Conservation (phyloP, 306 rosid species). For the Prunus campanulata region DNA sequence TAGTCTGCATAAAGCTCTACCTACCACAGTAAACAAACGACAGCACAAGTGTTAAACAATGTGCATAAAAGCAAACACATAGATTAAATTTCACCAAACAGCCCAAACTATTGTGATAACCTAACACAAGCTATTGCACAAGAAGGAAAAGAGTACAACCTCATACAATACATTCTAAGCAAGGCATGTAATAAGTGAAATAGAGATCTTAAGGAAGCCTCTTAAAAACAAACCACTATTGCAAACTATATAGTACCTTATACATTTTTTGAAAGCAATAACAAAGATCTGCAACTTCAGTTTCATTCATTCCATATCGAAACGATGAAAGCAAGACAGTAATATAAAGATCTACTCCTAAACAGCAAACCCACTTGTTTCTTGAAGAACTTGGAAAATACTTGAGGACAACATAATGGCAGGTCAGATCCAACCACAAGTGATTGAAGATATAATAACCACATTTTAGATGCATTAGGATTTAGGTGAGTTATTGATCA, state of each 20-base stretch:
- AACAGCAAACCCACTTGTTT: not conserved
- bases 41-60: slow-evolving; percentile 17
- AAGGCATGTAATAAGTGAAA: not conserved
- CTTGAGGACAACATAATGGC: not conserved
- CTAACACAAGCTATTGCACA: not conserved
- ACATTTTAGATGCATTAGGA: not conserved
- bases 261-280: not conserved
- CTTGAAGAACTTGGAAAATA: not conserved
- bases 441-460: not conserved
- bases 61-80: not conserved
- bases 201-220: not conserved
- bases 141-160: not conserved
- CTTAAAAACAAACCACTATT: not conserved
- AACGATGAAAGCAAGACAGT: not conserved
- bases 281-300: not conserved
- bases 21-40: slow-evolving; percentile 42
- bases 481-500: not conserved
- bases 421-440: not conserved
- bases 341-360: not conserved
- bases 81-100: not conserved
- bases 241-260: not conserved
- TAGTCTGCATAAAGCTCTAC: slow-evolving; percentile 97
- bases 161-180: not conserved
- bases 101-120: not conserved
- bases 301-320: not conserved